Evolutionary conservation across 202 grass and related monocot species (phyloP).

Genomic region (Setaria italica): DNA sequence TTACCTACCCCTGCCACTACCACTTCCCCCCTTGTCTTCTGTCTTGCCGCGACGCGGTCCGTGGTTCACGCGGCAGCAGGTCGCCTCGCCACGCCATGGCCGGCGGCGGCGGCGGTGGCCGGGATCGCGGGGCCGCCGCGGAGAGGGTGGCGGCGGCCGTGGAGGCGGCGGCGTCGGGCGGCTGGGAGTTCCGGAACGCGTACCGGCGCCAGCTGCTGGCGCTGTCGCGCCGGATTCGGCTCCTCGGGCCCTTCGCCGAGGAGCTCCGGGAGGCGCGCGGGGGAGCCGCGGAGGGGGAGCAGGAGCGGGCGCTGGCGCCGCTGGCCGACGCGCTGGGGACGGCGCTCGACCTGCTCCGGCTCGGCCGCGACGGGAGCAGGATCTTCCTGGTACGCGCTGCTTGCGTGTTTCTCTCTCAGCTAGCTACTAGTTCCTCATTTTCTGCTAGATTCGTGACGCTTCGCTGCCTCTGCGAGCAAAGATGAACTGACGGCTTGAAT

Average conservation of each 20-base stretch:
- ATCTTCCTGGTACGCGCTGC: conserved; percentile 67
- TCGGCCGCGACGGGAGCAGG: conserved; percentile 75
- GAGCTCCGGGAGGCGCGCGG: conserved; percentile 62
- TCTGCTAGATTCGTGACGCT: neutral
- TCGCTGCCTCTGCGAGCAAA: neutral
- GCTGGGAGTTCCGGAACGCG: conserved; percentile 75
- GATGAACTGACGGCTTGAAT: neutral
- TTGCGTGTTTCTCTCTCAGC: neutral
- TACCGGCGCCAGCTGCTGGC: conserved; percentile 69
- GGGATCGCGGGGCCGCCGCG: neutral
- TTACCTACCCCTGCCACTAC: conserved; percentile 41
- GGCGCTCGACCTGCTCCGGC: conserved; percentile 61
- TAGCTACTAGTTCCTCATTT: neutral
- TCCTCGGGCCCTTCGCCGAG: conserved; percentile 80
- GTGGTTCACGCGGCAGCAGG: neutral
- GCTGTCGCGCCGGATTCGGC: conserved; percentile 72
- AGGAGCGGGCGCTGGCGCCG: conserved; percentile 49
- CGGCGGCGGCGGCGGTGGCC: conserved; percentile 13
- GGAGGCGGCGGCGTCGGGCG: conserved; percentile 40
- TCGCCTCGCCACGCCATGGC: conserved; percentile 17
- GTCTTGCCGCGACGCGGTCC: neutral
- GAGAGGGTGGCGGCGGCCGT: conserved; percentile 39
- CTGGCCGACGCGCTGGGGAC: conserved; percentile 58
- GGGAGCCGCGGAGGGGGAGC: neutral
- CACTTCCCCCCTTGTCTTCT: neutral